These are phyloP conservation scores for Parsonsia alboflavescens DNA, from an alignment of 257 asterid species.

Conservation along the genomic window DNA sequence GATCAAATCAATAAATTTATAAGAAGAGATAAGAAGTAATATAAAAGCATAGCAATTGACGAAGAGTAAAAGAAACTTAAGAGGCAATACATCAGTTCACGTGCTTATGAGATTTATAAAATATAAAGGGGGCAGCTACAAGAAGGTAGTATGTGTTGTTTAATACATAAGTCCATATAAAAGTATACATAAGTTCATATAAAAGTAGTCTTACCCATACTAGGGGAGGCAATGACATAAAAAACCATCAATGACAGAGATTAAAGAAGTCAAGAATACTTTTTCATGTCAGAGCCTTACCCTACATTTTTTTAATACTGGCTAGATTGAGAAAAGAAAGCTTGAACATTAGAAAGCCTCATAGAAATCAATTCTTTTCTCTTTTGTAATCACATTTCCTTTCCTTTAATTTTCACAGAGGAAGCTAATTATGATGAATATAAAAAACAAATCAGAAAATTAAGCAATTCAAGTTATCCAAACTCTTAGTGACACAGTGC, in stretches of 20 bases:
- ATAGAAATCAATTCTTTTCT: neutral
- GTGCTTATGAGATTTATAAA: neutral
- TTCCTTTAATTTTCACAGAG: neutral
- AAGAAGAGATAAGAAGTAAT: neutral
- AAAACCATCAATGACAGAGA: too few species aligned
- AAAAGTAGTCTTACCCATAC: neutral
- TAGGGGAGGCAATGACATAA: neutral
- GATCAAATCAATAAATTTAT: neutral
- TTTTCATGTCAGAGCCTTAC: neutral
- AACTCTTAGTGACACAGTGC: neutral
- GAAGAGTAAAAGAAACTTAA: neutral
- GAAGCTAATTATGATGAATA: neutral
- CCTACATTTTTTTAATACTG: neutral
- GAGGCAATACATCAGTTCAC: neutral
- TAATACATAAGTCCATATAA: neutral
- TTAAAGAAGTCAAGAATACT: neutral
- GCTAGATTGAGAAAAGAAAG: neutral
- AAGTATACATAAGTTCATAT: neutral
- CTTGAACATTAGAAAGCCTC: neutral
- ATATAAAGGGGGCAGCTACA: neutral
- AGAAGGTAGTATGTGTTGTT: neutral
- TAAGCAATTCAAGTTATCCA: neutral
- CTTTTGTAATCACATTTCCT: neutral
- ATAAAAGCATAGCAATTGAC: neutral
- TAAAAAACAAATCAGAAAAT: neutral